Conservation (phyloP, 2,329 filamentous ascomycete genomes). For the Fusarium caatingaense region DNA sequence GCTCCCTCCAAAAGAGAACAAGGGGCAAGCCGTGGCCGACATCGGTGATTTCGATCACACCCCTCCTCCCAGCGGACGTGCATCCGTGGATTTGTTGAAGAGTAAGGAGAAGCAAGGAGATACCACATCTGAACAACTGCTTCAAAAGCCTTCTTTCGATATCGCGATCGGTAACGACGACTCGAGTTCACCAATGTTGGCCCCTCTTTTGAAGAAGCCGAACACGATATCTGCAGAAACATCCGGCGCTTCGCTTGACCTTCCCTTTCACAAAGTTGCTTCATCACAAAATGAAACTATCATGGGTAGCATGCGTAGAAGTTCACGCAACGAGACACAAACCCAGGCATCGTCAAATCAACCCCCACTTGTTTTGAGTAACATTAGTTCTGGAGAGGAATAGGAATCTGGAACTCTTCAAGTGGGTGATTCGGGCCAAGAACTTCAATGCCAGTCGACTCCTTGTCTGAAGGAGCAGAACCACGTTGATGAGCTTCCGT, state of each 20-base stretch:
- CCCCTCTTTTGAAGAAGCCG: slow-evolving; percentile 1
- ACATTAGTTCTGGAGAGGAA: slow-evolving; percentile 22
- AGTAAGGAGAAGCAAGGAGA: slow-evolving; percentile 14
- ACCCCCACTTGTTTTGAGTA: slow-evolving; percentile 1
- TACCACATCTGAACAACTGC: slow-evolving; percentile 32
- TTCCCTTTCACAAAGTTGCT: background rate
- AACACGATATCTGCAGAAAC: background rate
- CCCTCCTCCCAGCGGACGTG: slow-evolving; percentile 48
- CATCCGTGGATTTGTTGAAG: slow-evolving; percentile 43
- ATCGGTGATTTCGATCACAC: slow-evolving; percentile 50
- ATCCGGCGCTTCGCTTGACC: background rate
- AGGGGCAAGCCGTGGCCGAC: slow-evolving; percentile 35
- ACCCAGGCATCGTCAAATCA: background rate
- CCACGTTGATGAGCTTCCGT: slow-evolving; percentile 45
- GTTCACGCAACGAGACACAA: background rate
- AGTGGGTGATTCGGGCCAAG: slow-evolving; percentile 23
- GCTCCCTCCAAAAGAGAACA: slow-evolving; percentile 26
- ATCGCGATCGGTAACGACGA: slow-evolving; percentile 36
- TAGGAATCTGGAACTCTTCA: slow-evolving; percentile 33
- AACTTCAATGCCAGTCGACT: slow-evolving; percentile 19
- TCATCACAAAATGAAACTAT: background rate
- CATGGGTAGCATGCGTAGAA: background rate
- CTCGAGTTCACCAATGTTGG: slow-evolving; percentile 37
- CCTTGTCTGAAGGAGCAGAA: slow-evolving; percentile 38
- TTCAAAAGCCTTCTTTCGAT: slow-evolving; percentile 41